These are phyloP conservation scores for Monosporascus sp. DNA, from an alignment of 2,329 filamentous ascomycete species.

Conservation along the genomic window DNA sequence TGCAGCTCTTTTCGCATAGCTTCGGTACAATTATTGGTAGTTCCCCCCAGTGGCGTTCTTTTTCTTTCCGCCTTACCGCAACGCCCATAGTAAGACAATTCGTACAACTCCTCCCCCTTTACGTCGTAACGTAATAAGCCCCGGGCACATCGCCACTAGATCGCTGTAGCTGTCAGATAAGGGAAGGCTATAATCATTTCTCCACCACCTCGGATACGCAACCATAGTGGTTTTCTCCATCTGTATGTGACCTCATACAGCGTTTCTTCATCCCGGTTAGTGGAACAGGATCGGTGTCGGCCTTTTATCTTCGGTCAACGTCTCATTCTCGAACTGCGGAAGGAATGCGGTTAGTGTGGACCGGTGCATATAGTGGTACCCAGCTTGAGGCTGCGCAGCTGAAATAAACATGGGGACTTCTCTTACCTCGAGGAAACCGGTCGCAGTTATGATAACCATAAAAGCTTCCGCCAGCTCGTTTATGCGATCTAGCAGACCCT, in stretches of 20 bases:
- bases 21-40: background rate
- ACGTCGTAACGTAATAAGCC: background rate
- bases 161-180: too few relatives aligned
- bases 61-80: background rate
- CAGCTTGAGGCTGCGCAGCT: background rate
- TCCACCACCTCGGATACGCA: background rate
- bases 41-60: background rate
- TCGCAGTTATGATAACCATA: conserved; percentile 75
- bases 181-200: background rate
- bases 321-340: conserved; percentile 23
- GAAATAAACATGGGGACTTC: background rate
- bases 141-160: too few relatives aligned
- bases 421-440: conserved; percentile 76
- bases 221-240: background rate
- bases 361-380: conserved; percentile 7
- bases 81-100: background rate
- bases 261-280: conserved; percentile 4
- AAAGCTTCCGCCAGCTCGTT: conserved; percentile 79
- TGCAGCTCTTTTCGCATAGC: background rate
- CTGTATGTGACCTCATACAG: too few relatives aligned
- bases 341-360: background rate
- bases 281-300: conserved; percentile 20
- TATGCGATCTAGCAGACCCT: conserved; percentile 53
- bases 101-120: too few relatives aligned
- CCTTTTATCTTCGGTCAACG: conserved; percentile 13